Percentiles rank a stretch among this genome's conserved stretches.
These are phyloP conservation scores for Malassezia pachydermatis DNA, from an alignment of 1,284 basidiomycete species.

Conservation along the genomic window DNA sequence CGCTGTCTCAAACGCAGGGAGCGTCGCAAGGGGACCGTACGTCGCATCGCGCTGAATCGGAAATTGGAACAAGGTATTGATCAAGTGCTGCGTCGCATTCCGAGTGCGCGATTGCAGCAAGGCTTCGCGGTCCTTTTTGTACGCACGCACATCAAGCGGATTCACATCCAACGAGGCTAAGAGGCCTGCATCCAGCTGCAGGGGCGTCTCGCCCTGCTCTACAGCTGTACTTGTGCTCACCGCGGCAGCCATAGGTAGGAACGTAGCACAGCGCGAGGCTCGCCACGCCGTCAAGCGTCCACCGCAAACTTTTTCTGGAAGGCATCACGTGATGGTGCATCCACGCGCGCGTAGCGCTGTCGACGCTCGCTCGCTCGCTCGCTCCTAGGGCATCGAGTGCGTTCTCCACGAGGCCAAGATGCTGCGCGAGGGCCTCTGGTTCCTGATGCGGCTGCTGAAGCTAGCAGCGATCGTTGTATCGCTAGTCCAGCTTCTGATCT, in stretches of 20 bases:
- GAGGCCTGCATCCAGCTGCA: constrained; percentile 71
- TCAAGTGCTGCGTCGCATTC: constrained; percentile 72
- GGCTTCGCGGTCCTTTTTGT: constrained; percentile 60
- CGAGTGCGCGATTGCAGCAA: constrained; percentile 71
- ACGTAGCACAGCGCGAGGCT: neutral
- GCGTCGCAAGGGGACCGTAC: constrained; percentile 72
- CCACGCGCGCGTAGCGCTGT: too few relatives aligned
- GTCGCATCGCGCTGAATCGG: constrained; percentile 62
- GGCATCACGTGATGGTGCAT: constrained; percentile 2
- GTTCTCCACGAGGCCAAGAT: constrained; percentile 3
- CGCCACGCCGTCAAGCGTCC: too few relatives aligned
- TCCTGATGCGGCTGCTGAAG: constrained; percentile 2
- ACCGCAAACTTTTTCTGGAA: neutral
- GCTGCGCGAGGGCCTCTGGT: neutral
- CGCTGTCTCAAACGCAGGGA: constrained; percentile 59
- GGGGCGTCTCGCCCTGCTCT: constrained; percentile 62
- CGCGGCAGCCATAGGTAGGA: constrained; percentile 10
- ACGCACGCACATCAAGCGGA: constrained; percentile 72
- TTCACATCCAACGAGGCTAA: constrained; percentile 79
- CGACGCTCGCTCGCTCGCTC: too few relatives aligned
- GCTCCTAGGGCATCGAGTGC: too few relatives aligned
- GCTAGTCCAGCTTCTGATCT: constrained; percentile 42
- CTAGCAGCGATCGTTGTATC: constrained; percentile 6
- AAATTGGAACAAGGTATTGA: constrained; percentile 69
- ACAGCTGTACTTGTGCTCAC: constrained; percentile 25